phyloP scores from a whole-genome alignment of 2,329 filamentous ascomycete genomes.

The Dactylellina cionopaga region DNA sequence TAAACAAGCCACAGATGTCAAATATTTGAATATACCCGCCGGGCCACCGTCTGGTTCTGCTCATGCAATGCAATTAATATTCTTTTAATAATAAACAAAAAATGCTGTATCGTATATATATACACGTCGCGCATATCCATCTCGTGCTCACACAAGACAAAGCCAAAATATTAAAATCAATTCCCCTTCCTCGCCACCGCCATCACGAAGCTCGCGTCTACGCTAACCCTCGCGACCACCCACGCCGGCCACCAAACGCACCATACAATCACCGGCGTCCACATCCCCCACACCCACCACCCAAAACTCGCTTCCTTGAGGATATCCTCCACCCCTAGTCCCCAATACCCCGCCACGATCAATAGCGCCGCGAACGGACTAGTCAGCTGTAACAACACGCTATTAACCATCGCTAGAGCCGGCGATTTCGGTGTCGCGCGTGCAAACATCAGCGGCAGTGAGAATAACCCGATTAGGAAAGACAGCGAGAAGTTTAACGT shows the following conservation, averaged over 20 bases:
- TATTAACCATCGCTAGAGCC: slow-evolving; percentile 62
- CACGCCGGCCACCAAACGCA: slow-evolving; percentile 96
- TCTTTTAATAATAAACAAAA: neutral
- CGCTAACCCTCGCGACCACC: slow-evolving; percentile 67
- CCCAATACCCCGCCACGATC: slow-evolving; percentile 64
- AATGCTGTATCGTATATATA: slow-evolving; percentile 10
- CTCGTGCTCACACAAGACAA: too few relatives aligned
- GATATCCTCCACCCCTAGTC: slow-evolving; percentile 67
- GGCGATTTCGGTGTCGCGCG: slow-evolving; percentile 63
- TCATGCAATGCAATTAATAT: neutral
- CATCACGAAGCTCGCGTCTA: slow-evolving; percentile 53
- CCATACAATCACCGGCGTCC: slow-evolving; percentile 90
- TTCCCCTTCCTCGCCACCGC: slow-evolving; percentile 63
- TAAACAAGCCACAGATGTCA: neutral
- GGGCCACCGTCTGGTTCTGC: too few relatives aligned
- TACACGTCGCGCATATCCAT: neutral
- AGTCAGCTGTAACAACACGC: slow-evolving; percentile 68
- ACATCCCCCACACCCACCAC: slow-evolving; percentile 89
- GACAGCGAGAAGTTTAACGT: slow-evolving; percentile 95
- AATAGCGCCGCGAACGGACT: slow-evolving; percentile 71
- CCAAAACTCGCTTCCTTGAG: slow-evolving; percentile 81
- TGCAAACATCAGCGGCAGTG: slow-evolving; percentile 81
- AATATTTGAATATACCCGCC: too few relatives aligned
- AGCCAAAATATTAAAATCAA: neutral
- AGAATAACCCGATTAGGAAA: slow-evolving; percentile 82